phyloP scores from a whole-genome alignment of 2,329 filamentous ascomycete species.

The Oidium heveae region DNA sequence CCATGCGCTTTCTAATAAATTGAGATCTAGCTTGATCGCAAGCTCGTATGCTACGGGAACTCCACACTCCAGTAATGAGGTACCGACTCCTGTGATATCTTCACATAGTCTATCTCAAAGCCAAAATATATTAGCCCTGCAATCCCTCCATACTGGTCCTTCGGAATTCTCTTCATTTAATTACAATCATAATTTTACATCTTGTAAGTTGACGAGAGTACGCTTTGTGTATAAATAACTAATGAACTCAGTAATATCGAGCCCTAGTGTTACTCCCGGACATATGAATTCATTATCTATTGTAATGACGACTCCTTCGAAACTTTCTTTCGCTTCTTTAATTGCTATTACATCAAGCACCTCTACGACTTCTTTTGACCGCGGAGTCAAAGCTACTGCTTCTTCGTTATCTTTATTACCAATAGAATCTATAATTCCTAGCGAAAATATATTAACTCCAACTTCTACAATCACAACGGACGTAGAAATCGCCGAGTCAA shows the following conservation, averaged over 20 bases:
- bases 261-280: slow-evolving; percentile 6
- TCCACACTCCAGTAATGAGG: too few species aligned
- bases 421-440: not conserved
- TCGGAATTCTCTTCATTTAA: too few species aligned
- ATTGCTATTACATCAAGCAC: slow-evolving; percentile 1
- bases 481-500: not conserved
- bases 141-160: too few species aligned
- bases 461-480: not conserved
- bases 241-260: slow-evolving; percentile 10
- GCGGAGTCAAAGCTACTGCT: not conserved
- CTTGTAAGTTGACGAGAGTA: too few species aligned
- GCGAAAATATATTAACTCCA: not conserved
- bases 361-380: slow-evolving; percentile 2
- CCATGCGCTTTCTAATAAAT: too few species aligned
- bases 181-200: too few species aligned
- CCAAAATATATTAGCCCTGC: too few species aligned
- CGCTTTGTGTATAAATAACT: too few species aligned
- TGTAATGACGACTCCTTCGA: slow-evolving; percentile 2
- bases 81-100: too few species aligned
- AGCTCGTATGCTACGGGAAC: too few species aligned
- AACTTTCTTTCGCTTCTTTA: not conserved
- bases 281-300: slow-evolving; percentile 5
- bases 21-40: too few species aligned
- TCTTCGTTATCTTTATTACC: slow-evolving; percentile 2
- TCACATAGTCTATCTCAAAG: too few species aligned